Conservation (phyloP, 1,139 yeast genomes). For the Taiozyma sp. region DNA sequence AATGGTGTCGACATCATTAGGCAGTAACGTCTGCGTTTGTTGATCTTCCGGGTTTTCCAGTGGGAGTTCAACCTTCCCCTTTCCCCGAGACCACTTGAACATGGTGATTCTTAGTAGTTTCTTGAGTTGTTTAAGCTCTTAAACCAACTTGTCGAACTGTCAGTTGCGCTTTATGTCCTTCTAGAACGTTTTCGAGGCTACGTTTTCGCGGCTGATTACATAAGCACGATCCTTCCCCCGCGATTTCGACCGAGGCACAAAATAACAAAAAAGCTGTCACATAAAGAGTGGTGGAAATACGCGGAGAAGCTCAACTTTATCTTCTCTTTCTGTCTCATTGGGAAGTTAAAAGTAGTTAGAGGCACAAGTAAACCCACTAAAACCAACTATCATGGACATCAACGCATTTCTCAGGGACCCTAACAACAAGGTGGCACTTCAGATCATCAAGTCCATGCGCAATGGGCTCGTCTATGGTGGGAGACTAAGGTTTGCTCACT, state of each 20-base stretch:
- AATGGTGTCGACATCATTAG: neutral
- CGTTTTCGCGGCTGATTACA: neutral
- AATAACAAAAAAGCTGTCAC: neutral
- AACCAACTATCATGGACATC: neutral
- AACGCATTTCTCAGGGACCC: slow-evolving; percentile 14
- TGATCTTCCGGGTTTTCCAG: neutral
- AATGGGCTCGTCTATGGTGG: slow-evolving; percentile 67
- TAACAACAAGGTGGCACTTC: slow-evolving; percentile 14
- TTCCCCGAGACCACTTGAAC: neutral
- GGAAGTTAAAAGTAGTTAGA: no score
- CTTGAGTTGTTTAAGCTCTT: neutral
- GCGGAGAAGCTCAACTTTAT: no score
- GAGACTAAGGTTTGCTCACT: slow-evolving; percentile 67
- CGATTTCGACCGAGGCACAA: neutral
- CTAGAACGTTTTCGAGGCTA: no score
- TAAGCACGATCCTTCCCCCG: neutral
- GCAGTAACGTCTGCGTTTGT: neutral
- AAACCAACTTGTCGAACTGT: no score
- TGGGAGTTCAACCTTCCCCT: neutral
- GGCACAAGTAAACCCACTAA: no score
- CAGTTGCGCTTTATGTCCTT: no score
- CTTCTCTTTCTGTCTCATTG: no score
- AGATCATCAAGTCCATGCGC: slow-evolving; percentile 21
- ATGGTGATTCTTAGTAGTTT: neutral
- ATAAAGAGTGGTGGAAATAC: no score